phyloP scores from a whole-genome alignment of 495 filamentous ascomycete species.

The Aspergillus coremiiformis region DNA sequence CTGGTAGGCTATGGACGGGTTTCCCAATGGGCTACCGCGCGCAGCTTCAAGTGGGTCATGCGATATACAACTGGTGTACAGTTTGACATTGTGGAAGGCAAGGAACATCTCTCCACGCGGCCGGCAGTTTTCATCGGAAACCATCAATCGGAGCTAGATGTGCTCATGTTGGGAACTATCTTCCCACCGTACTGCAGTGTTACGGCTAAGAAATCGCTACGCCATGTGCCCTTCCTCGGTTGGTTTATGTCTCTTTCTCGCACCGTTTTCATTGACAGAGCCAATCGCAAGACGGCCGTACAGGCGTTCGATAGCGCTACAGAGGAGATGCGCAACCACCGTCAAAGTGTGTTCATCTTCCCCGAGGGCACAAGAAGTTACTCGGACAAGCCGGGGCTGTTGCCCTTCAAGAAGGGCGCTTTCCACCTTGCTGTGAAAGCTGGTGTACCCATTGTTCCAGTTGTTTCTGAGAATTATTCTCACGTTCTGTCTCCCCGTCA shows the following conservation, averaged over 20 bases:
- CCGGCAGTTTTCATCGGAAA: slow-evolving; percentile 90
- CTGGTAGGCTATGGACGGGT: slow-evolving; percentile 62
- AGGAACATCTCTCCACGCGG: slow-evolving; percentile 56
- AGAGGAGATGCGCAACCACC: slow-evolving; percentile 61
- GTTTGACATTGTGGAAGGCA: slow-evolving; percentile 66
- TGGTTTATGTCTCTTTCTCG: slow-evolving; percentile 94
- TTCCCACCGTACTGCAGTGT: slow-evolving; percentile 91
- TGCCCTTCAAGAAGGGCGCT: slow-evolving; percentile 96
- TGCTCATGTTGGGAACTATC: slow-evolving; percentile 76
- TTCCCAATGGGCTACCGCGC: slow-evolving; percentile 77
- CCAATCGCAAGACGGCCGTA: slow-evolving; percentile 71
- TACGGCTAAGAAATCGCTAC: slow-evolving; percentile 83
- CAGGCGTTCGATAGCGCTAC: slow-evolving; percentile 80
- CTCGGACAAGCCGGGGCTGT: slow-evolving; percentile 64
- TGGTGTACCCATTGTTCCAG: slow-evolving; percentile 82
- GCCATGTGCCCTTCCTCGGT: slow-evolving; percentile 76
- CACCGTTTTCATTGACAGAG: slow-evolving; percentile 90
- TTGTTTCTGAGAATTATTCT: slow-evolving; percentile 79
- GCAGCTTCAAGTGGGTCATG: slow-evolving; percentile 80
- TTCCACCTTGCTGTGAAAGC: slow-evolving; percentile 95
- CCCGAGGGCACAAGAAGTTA: slow-evolving; percentile 93
- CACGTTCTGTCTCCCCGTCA: slow-evolving; percentile 68
- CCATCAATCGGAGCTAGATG: slow-evolving; percentile 92
- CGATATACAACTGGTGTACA: slow-evolving; percentile 64
- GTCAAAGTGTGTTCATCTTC: slow-evolving; percentile 90